These are phyloP conservation scores for Ephemerocybe angulata DNA, from an alignment of 768 basidiomycete species.

Conservation along the genomic window DNA sequence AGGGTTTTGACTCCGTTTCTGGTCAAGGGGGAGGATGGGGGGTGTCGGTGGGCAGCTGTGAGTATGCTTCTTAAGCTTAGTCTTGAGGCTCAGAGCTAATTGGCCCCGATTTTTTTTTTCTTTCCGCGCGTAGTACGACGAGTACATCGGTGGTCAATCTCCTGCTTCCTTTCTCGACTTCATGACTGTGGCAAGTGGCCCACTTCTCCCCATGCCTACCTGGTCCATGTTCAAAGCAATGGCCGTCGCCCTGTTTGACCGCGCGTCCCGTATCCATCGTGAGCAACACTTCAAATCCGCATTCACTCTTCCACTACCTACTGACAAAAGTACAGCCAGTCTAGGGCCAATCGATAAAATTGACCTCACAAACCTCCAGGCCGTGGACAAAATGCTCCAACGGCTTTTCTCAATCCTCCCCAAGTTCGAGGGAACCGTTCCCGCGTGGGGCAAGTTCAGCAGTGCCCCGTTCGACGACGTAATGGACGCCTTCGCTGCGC, in stretches of 20 bases:
- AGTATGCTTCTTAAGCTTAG: slow-evolving; percentile 11
- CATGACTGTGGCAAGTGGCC: slow-evolving; percentile 23
- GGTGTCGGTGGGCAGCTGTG: slow-evolving; percentile 30
- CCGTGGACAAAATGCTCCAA: slow-evolving; percentile 43
- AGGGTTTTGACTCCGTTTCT: slow-evolving; percentile 47
- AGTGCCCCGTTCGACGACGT: slow-evolving; percentile 31
- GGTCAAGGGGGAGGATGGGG: no score
- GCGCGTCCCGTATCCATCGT: slow-evolving; percentile 35
- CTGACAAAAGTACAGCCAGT: neutral
- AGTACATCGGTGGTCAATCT: neutral
- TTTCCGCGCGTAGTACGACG: slow-evolving; percentile 10
- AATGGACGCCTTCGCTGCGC: slow-evolving; percentile 43
- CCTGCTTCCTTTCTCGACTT: slow-evolving; percentile 23
- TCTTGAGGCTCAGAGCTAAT: neutral
- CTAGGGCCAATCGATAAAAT: neutral
- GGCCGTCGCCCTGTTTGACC: slow-evolving; percentile 51
- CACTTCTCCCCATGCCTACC: slow-evolving; percentile 17
- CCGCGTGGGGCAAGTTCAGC: slow-evolving; percentile 29
- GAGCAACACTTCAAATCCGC: neutral
- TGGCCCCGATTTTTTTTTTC: neutral
- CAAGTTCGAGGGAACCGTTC: slow-evolving; percentile 33
- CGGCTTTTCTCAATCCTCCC: slow-evolving; percentile 40
- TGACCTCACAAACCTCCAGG: slow-evolving; percentile 37
- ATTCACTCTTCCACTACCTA: neutral
- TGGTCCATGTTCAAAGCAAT: slow-evolving; percentile 46